phyloP scores from a whole-genome alignment of 1,284 basidiomycete genomes.

The Ustilago trichophora region DNA sequence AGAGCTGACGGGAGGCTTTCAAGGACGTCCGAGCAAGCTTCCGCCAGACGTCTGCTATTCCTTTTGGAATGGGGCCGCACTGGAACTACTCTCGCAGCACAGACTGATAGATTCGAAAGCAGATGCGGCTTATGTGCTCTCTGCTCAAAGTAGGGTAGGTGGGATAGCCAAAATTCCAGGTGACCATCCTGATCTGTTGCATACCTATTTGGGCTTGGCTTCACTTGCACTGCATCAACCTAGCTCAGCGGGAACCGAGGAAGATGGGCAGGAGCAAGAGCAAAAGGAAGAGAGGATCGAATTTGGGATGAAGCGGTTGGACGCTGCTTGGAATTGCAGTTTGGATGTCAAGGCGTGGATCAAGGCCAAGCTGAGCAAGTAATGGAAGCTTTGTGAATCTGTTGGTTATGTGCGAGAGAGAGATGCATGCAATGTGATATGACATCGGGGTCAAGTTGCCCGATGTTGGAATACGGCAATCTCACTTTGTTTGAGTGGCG shows the following conservation, averaged over 20 bases:
- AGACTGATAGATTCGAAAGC: conserved; percentile 31
- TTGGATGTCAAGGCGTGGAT: conserved; percentile 17
- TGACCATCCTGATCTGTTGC: conserved; percentile 59
- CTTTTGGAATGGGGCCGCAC: conserved; percentile 63
- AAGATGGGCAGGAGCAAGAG: not conserved
- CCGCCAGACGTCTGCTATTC: conserved; percentile 62
- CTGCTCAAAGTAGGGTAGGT: conserved; percentile 53
- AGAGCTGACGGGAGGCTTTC: conserved; percentile 44
- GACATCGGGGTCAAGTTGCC: no score
- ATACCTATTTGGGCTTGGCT: conserved; percentile 60
- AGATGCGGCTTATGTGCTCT: conserved; percentile 53
- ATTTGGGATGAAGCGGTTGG: conserved; percentile 20
- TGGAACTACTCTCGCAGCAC: conserved; percentile 45
- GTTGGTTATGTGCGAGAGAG: no score
- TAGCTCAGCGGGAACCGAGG: not conserved
- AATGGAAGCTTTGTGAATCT: not conserved
- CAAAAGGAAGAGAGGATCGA: not conserved
- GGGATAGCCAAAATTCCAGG: conserved; percentile 59
- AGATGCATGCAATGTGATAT: no score
- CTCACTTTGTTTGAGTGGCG: no score
- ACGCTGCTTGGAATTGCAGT: conserved; percentile 27
- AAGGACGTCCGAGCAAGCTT: conserved; percentile 47
- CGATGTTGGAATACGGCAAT: no score
- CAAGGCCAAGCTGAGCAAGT: conserved; percentile 4
- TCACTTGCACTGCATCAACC: conserved; percentile 52